phyloP scores from a whole-genome alignment of 805 yeast species.

The Candida morakotiae region DNA sequence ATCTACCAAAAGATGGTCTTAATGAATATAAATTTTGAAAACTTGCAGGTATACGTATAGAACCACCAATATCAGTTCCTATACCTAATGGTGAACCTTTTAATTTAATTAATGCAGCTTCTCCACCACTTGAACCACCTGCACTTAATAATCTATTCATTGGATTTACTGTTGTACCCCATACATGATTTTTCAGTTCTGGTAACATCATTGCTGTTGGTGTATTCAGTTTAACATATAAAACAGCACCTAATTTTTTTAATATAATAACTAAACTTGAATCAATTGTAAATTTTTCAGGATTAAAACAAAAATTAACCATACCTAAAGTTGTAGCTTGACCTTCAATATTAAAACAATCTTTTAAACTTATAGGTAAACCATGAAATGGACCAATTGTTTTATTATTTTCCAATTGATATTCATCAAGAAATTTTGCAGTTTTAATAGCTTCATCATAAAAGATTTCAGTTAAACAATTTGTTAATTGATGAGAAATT shows the following conservation, averaged over 20 bases:
- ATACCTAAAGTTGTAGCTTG: conserved; percentile 48
- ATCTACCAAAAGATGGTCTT: conserved; percentile 44
- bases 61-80: conserved; percentile 55
- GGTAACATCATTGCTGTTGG: conserved; percentile 50
- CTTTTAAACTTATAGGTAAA: conserved; percentile 32
- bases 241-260: conserved; percentile 47
- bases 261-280: conserved; percentile 38
- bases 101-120: conserved; percentile 43
- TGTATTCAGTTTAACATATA: conserved; percentile 51
- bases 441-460: conserved; percentile 23
- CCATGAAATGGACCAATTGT: conserved; percentile 28
- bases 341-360: conserved; percentile 44
- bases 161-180: conserved; percentile 47
- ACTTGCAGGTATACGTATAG: conserved; percentile 46
- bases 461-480: conserved; percentile 36
- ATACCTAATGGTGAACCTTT: conserved; percentile 49
- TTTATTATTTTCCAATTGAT: conserved; percentile 13
- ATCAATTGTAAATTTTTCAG: conserved; percentile 25
- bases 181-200: conserved; percentile 42
- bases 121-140: conserved; percentile 54
- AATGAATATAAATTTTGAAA: conserved; percentile 39
- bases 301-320: conserved; percentile 39
- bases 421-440: conserved; percentile 22
- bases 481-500: conserved; percentile 51
- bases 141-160: conserved; percentile 38